phyloP scores from a whole-genome alignment of 495 filamentous ascomycete genomes.

The Hypoxylon trugodes region DNA sequence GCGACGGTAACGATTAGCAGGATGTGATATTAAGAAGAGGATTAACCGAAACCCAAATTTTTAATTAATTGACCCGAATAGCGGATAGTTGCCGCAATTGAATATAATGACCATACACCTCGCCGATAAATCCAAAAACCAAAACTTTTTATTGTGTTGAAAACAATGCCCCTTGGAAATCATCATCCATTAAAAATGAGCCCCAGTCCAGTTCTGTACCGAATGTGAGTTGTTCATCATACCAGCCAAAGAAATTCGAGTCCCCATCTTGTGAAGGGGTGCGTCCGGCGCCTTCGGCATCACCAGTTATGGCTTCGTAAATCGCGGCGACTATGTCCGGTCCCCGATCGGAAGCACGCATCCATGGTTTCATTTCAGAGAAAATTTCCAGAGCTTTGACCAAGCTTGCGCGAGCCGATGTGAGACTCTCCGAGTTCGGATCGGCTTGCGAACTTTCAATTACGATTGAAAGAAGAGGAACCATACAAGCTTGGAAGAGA shows the following conservation, averaged over 20 bases:
- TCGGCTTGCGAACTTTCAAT: conserved; percentile 25
- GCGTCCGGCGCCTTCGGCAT: conserved; percentile 26
- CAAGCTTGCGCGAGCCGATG: conserved; percentile 32
- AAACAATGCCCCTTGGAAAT: conserved; percentile 29
- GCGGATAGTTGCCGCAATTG: not conserved
- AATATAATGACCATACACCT: not conserved
- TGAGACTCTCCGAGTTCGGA: conserved; percentile 16
- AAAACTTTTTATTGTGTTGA: not conserved
- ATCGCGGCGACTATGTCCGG: conserved; percentile 37
- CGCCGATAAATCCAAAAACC: not conserved
- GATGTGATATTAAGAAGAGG: not conserved
- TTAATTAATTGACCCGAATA: not conserved
- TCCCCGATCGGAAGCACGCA: conserved; percentile 34
- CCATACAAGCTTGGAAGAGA: conserved; percentile 43
- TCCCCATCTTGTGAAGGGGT: conserved; percentile 38
- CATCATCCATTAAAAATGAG: conserved; percentile 35
- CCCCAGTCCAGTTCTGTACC: conserved; percentile 36
- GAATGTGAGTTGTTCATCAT: conserved; percentile 40
- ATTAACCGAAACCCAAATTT: not conserved
- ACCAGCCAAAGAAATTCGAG: conserved; percentile 41
- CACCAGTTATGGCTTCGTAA: conserved; percentile 35
- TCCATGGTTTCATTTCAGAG: conserved; percentile 42
- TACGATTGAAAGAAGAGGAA: conserved; percentile 34
- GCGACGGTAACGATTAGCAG: not conserved
- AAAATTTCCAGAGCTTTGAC: conserved; percentile 39